phyloP scores from a whole-genome alignment of 371 early-diverging fungal species.

The Blakeslea trispora region DNA sequence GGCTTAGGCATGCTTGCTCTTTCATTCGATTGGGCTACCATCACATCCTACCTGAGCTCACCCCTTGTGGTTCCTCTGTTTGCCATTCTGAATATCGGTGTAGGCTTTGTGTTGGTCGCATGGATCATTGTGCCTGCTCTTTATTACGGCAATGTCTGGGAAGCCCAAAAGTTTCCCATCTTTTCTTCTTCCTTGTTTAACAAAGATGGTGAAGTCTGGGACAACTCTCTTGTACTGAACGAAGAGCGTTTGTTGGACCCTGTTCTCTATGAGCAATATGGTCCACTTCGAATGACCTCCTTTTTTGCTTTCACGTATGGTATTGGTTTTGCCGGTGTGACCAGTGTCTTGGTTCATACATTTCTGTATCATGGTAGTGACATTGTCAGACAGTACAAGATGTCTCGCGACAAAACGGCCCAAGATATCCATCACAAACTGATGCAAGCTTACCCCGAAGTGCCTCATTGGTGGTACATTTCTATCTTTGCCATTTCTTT shows the following conservation, averaged over 20 bases:
- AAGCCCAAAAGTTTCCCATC: constrained; percentile 67
- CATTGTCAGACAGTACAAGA: constrained; percentile 56
- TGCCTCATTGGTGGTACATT: constrained; percentile 77
- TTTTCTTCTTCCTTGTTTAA: constrained; percentile 40
- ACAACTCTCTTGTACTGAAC: constrained; percentile 57
- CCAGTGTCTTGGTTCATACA: constrained; percentile 65
- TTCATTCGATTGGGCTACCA: constrained; percentile 79
- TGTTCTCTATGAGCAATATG: constrained; percentile 63
- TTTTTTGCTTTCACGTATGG: constrained; percentile 65
- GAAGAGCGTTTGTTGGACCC: constrained; percentile 61
- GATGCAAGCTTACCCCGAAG: constrained; percentile 74
- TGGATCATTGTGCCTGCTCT: constrained; percentile 77
- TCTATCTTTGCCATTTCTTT: constrained; percentile 49
- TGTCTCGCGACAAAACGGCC: constrained; percentile 53
- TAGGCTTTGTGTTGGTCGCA: constrained; percentile 66
- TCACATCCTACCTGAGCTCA: constrained; percentile 62
- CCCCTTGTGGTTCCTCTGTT: constrained; percentile 77
- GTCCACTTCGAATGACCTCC: constrained; percentile 69
- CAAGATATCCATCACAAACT: constrained; percentile 71
- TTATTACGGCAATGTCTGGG: constrained; percentile 70
- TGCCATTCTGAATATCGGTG: constrained; percentile 69
- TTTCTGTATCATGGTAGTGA: constrained; percentile 64
- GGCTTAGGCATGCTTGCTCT: constrained; percentile 73
- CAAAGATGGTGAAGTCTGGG: constrained; percentile 55
- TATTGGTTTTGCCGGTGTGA: constrained; percentile 65